These are phyloP conservation scores for Hypoxylon sp. DNA, from an alignment of 2,329 filamentous ascomycete species.

Conservation along the genomic window DNA sequence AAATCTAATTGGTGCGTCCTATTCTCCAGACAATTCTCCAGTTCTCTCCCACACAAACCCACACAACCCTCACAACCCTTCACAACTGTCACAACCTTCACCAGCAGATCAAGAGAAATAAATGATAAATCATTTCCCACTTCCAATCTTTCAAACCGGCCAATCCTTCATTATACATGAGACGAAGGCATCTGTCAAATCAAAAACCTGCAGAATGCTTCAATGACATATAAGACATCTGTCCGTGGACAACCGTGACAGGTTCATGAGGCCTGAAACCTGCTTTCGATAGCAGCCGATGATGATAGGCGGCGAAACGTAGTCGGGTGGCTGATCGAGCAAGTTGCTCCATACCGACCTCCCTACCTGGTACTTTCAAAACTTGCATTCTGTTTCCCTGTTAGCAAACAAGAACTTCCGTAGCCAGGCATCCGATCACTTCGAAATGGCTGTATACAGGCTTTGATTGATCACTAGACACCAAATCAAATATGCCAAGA, in stretches of 20 bases:
- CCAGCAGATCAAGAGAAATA: constrained; percentile 30
- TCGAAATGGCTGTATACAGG: constrained; percentile 12
- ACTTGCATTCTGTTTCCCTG: background rate
- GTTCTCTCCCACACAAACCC: too few species aligned
- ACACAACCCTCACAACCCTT: too few species aligned
- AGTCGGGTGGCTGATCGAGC: constrained; percentile 3
- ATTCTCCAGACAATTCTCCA: background rate
- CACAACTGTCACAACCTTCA: background rate
- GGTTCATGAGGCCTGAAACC: constrained; percentile 1
- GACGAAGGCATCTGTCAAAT: constrained; percentile 15
- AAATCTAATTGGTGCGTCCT: background rate
- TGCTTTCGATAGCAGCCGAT: constrained; percentile 2
- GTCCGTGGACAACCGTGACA: constrained; percentile 18
- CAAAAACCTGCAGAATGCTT: constrained; percentile 10
- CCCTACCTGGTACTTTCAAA: background rate
- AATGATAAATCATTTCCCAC: constrained; percentile 36
- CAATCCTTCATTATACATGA: constrained; percentile 1
- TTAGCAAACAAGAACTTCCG: constrained; percentile 3
- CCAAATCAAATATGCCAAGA: constrained; percentile 14
- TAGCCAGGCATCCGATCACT: constrained; percentile 26
- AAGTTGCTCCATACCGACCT: constrained; percentile 7
- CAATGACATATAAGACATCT: constrained; percentile 9
- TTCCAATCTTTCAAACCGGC: constrained; percentile 11
- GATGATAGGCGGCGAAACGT: constrained; percentile 6
- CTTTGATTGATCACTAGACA: constrained; percentile 12